Base-by-base conservation (phyloP, 2,329 filamentous ascomycete species). In the Stylonectria norvegica region DNA sequence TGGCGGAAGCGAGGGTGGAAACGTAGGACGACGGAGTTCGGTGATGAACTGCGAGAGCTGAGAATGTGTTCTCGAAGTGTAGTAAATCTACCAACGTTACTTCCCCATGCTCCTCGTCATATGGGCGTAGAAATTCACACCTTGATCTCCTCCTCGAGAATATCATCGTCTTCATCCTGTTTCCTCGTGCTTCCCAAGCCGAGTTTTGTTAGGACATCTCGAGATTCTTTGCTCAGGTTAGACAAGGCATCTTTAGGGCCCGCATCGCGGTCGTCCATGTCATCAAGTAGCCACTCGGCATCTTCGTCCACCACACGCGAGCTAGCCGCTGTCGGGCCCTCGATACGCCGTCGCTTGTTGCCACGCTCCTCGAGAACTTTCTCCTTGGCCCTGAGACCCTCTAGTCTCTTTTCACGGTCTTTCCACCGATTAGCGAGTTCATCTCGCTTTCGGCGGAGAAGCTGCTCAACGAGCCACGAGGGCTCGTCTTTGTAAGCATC, bases 11-110 rank as follows among this genome's bases (percentile, higher is more conserved):
- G 85, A 87, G 0, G 87, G 74, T 4, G 89, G 87, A 44, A 95
- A 81, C 1, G 69, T 68, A n/a, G 94, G 86, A 19, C 88, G 81
- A 2, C 83, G 79, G 35, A 96, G 68, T 62, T 96, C 90, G 29
- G 81, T 77, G 14, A 91, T 83, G 62, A 96, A 95, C 59, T 96
- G 90, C 1, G 85, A 85, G 11, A 96, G 68, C 58, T 96, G 90
- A 3, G 90, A 96, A 63, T 96, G 90, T 1, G 90, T 96, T 58
- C 90, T 79, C 6, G 90, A 96, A 40, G 89, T 93, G 66, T 91
- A 95, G 63, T 87, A 95, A 36, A 96, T 86, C 72, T 81, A 62
- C 35, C 23, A 7, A 32, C 25, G 63, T 65, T 62, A 68, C 59
- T 58, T 58, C 39, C 31, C 29, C 33, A 36, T 29, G 16, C 20